Conservation (phyloP, 2,329 filamentous ascomycete species). For the Ophiostoma triangulosporum region DNA sequence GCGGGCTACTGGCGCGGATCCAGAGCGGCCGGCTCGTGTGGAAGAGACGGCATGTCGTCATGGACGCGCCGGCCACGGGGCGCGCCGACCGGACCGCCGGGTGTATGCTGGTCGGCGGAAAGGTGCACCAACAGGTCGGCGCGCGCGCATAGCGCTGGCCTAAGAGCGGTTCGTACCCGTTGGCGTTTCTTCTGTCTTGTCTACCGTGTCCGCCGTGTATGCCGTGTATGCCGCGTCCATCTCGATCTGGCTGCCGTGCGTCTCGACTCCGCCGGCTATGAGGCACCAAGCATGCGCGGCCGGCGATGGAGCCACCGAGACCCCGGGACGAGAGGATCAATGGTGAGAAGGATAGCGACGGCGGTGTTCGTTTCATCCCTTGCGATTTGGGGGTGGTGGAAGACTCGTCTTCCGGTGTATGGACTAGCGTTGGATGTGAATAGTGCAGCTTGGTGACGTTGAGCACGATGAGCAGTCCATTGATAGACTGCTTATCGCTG, state of each 20-base stretch:
- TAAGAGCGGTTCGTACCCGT: too few species aligned
- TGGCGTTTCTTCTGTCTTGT: too few species aligned
- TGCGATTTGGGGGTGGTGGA: neutral
- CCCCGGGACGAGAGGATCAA: slow-evolving; percentile 11
- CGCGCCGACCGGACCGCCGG: slow-evolving; percentile 5
- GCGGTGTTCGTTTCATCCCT: neutral
- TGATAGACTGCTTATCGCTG: neutral
- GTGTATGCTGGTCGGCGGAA: neutral
- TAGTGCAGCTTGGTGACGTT: too few species aligned
- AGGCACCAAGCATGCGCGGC: neutral
- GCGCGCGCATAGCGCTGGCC: too few species aligned
- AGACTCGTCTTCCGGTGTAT: too few species aligned
- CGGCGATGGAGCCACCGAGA: neutral
- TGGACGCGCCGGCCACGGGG: neutral
- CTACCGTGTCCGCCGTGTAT: too few species aligned
- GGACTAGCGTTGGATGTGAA: neutral
- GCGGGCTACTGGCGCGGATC: slow-evolving; percentile 18
- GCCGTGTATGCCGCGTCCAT: too few species aligned
- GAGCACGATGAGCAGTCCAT: neutral
- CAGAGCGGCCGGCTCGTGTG: slow-evolving; percentile 18
- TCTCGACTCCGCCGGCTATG: neutral
- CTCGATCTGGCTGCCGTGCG: neutral
- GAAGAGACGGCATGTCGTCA: slow-evolving; percentile 10
- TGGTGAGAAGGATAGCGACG: slow-evolving; percentile 18
- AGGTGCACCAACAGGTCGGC: slow-evolving; percentile 1